Conservation (phyloP, 768 basidiomycete species). For the Heimioporus sp. region DNA sequence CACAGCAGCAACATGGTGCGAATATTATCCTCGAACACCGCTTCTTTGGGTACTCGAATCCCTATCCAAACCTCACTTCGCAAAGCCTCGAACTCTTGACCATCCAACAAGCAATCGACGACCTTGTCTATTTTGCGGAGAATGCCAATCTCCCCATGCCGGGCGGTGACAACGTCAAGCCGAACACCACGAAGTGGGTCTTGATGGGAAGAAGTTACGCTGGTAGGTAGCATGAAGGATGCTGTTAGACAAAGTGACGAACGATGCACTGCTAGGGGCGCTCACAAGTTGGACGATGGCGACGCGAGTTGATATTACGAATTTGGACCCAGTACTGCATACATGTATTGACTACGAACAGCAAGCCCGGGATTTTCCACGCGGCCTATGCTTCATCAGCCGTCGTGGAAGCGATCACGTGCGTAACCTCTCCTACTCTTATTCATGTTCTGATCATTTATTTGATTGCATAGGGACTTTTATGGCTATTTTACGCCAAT, state of each 20-base stretch:
- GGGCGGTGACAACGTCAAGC: conserved; percentile 57
- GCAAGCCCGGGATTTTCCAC: conserved; percentile 39
- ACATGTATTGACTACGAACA: conserved; percentile 11
- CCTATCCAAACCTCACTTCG: conserved; percentile 57
- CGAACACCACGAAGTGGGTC: conserved; percentile 45
- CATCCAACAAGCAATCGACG: conserved; percentile 73
- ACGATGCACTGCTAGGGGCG: conserved; percentile 24
- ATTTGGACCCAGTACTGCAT: background rate
- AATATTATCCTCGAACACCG: conserved; percentile 68
- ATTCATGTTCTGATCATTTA: background rate
- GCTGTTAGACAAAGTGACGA: background rate
- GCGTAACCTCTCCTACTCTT: background rate
- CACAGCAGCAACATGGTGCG: conserved; percentile 63
- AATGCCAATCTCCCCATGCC: conserved; percentile 68
- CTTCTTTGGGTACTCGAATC: conserved; percentile 74
- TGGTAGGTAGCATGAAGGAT: conserved; percentile 12
- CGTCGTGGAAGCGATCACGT: conserved; percentile 48
- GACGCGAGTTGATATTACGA: conserved; percentile 40
- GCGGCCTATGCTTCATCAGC: conserved; percentile 47
- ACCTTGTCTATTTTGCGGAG: conserved; percentile 66
- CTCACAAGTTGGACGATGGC: conserved; percentile 67
- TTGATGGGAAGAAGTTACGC: conserved; percentile 43
- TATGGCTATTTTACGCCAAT: conserved; percentile 68
- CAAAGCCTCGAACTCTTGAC: conserved; percentile 59
- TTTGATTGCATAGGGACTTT: conserved; percentile 14